phyloP scores from a whole-genome alignment of 768 basidiomycete species.

The Boletus vermiculosoides region DNA sequence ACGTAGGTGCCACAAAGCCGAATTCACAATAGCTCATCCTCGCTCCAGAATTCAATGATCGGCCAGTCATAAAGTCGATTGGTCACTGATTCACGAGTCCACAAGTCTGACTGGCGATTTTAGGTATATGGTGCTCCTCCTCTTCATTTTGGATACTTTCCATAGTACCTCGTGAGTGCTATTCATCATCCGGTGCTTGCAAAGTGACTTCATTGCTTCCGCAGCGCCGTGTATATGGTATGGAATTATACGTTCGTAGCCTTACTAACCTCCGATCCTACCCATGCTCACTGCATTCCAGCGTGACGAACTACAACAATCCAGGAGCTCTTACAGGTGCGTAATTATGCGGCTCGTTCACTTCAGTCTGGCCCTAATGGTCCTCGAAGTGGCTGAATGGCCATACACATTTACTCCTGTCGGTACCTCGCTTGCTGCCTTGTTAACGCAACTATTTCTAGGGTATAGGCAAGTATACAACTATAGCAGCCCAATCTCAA shows the following conservation, averaged over 20 bases:
- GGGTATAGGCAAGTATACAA: slow-evolving; percentile 39
- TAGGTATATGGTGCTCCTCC: slow-evolving; percentile 13
- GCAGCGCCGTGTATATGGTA: slow-evolving; percentile 18
- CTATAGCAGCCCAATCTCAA: background rate
- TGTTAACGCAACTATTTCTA: slow-evolving; percentile 50
- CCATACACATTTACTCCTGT: slow-evolving; percentile 49
- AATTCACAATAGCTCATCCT: background rate
- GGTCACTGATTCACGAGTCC: background rate
- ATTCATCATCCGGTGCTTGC: background rate
- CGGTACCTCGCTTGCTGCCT: slow-evolving; percentile 44
- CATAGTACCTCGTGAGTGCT: slow-evolving; percentile 13
- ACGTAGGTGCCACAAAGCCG: background rate
- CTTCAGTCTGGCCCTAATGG: background rate
- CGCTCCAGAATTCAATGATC: slow-evolving; percentile 16
- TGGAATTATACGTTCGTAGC: slow-evolving; percentile 16
- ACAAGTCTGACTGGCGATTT: background rate
- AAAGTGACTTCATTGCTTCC: background rate
- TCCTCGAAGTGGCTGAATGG: slow-evolving; percentile 31
- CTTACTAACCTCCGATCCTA: background rate
- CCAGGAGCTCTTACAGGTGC: background rate
- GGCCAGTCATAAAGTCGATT: slow-evolving; percentile 1
- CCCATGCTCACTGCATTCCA: background rate
- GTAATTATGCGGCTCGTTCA: background rate
- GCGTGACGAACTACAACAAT: background rate
- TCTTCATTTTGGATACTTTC: slow-evolving; percentile 18